These are phyloP conservation scores for Candida sanyaensis DNA, from an alignment of 1,139 yeast genomes.

Conservation along the genomic window DNA sequence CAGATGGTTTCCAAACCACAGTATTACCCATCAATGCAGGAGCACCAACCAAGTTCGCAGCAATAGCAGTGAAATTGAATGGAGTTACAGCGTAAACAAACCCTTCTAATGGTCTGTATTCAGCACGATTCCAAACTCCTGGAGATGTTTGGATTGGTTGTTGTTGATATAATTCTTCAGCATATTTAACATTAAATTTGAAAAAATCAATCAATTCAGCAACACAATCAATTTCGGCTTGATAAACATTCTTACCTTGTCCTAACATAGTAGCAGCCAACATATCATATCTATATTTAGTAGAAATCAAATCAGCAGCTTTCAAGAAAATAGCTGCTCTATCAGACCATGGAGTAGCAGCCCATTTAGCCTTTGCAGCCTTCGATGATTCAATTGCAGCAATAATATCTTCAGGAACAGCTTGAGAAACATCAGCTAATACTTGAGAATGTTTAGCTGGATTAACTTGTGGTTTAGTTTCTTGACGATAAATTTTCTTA, in stretches of 20 bases:
- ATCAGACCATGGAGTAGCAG: slow-evolving; percentile 76
- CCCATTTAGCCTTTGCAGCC: slow-evolving; percentile 77
- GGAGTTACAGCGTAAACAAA: slow-evolving; percentile 97
- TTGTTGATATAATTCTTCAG: slow-evolving; percentile 74
- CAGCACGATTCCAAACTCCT: slow-evolving; percentile 97
- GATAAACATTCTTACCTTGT: slow-evolving; percentile 97
- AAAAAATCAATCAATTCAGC: slow-evolving; percentile 91
- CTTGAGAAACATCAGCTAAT: slow-evolving; percentile 79
- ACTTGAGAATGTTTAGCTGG: slow-evolving; percentile 77
- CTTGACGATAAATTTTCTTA: slow-evolving; percentile 49
- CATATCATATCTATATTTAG: slow-evolving; percentile 91
- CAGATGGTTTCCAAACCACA: slow-evolving; percentile 97
- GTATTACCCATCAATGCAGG: slow-evolving; percentile 98
- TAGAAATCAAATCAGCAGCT: slow-evolving; percentile 91
- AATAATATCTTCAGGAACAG: slow-evolving; percentile 60
- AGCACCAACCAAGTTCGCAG: slow-evolving; percentile 92
- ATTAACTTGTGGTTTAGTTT: slow-evolving; percentile 53
- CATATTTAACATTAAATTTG: slow-evolving; percentile 87
- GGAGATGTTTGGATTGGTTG: slow-evolving; percentile 82
- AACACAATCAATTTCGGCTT: slow-evolving; percentile 95
- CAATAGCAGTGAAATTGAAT: slow-evolving; percentile 97
- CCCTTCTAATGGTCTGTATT: slow-evolving; percentile 96
- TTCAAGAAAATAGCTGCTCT: slow-evolving; percentile 92
- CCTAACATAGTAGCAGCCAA: slow-evolving; percentile 98
- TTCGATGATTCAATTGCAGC: slow-evolving; percentile 76